A percentile compares a stretch with the other conserved stretches of the same genome.
phyloP scores from a whole-genome alignment of 169 alveolate genomes.

The Eimeria zaria region DNA sequence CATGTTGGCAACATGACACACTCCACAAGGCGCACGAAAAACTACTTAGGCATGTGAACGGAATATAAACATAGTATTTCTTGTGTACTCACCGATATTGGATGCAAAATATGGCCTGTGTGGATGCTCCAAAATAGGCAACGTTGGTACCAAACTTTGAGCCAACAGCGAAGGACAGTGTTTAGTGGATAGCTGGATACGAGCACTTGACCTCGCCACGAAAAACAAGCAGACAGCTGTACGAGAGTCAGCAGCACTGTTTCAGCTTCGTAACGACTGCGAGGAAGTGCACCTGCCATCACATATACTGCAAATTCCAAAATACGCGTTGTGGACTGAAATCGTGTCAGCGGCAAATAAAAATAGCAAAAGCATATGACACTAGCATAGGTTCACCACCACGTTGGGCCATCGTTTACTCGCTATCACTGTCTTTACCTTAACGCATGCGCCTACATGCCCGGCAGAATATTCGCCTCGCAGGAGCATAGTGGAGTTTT shows the following conservation, averaged over 20 bases:
- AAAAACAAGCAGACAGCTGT: not conserved
- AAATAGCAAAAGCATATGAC: too few species aligned
- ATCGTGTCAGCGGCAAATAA: too few species aligned
- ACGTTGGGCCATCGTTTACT: too few species aligned
- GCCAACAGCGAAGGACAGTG: not conserved
- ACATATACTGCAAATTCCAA: not conserved
- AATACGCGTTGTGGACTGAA: too few species aligned
- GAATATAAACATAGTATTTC: too few species aligned
- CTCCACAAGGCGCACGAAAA: not conserved
- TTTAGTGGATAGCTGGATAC: not conserved
- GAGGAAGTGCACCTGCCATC: not conserved
- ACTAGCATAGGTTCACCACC: too few species aligned
- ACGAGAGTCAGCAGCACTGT: not conserved
- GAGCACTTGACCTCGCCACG: not conserved
- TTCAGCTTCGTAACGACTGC: not conserved
- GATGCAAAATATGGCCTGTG: not conserved
- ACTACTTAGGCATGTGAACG: not conserved
- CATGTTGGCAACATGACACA: not conserved
- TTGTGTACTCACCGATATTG: not conserved
- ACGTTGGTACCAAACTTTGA: not conserved
- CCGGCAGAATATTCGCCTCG: too few species aligned
- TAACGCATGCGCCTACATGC: too few species aligned
- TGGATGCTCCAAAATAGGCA: not conserved
- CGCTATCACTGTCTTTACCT: too few species aligned
- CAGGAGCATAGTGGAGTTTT: too few species aligned